Percentiles rank a stretch among this genome's conserved stretches.
Conservation (phyloP, 148 eudicot genomes). For the Fagopyrum tataricum region DNA sequence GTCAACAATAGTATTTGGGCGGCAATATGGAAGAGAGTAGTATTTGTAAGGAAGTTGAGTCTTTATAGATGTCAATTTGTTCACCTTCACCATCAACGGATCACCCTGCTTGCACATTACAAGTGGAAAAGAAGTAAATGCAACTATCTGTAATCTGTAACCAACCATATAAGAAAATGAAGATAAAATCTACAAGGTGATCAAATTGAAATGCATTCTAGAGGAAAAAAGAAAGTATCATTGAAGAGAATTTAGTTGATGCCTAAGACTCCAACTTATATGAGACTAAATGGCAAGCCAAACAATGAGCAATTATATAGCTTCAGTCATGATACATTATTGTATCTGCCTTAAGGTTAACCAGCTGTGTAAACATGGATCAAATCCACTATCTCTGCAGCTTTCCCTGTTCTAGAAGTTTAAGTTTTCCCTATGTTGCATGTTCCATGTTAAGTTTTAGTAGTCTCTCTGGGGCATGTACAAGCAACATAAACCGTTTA, state of each 20-base stretch:
- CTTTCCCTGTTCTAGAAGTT: background rate
- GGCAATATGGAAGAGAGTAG: constrained; percentile 51
- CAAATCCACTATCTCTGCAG: background rate
- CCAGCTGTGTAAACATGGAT: background rate
- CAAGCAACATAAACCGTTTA: background rate
- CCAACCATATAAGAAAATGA: background rate
- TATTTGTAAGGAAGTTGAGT: constrained; percentile 65
- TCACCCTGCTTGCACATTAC: constrained; percentile 33
- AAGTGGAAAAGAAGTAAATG: background rate
- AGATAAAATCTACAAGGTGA: background rate
- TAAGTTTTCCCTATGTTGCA: background rate
- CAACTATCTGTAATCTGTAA: background rate
- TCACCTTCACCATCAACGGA: constrained; percentile 46
- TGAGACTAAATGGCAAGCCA: background rate
- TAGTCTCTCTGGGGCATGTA: background rate
- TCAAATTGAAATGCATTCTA: no score
- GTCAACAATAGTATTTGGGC: constrained; percentile 44
- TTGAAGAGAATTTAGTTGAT: background rate
- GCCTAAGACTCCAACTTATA: background rate
- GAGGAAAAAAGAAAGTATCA: background rate
- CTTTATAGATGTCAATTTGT: constrained; percentile 52
- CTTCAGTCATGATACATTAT: background rate
- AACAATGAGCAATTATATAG: background rate
- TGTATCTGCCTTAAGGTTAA: background rate
- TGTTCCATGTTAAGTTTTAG: background rate